Evolutionary conservation across 208 protist species (phyloP), one percentile per base, ranked within the genome.

Genomic region (Leishmania aethiopica): DNA sequence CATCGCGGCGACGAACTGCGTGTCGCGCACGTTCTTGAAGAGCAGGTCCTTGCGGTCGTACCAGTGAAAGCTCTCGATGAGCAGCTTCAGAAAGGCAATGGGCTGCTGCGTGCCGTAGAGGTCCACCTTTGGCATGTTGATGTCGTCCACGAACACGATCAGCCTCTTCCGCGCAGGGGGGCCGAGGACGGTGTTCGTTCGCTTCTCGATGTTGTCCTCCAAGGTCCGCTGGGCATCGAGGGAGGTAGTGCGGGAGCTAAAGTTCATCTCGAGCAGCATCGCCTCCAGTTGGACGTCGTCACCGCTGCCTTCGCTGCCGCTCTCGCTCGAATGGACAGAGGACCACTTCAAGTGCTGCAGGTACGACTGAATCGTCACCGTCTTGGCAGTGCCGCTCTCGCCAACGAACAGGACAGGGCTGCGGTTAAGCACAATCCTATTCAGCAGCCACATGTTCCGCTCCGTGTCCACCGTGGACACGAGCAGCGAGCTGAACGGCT

Each of bases 101-200:
- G 99, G 99, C 91, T 99, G 99, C 94, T 99, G 98, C 51, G 99
- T 99, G 35, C 98, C 99, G 88, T 99, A 99, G 3, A 93, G 93
- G 90, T 99, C 99, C 73, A 99, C 97, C 69, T 94, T 93, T 11
- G 99, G 99, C 98, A 99, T 99, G 90, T 99, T 99, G 76, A 99
- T 88, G 90, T 99, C 99, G 88, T 99, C 99, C 42, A 99, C 91
- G 91, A 99, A 99, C 11, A 99, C 92, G 28, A 99, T 88, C 69
- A 99, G 92, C 2, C 94, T 93, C 90, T 99, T 99, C 83, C 99
- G 98, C 6, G 94, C 92, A 71, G 98, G 97, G 72, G 99, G 99
- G 59, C 98, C 98, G 55, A 98, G 96, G 1, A 97, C 97, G 69
- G 98, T 98, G 79, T 98, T 98, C 47, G 97, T 98, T 53, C 97